phyloP scores from a whole-genome alignment of 306 rosid genomes.

The Alnus rubra region DNA sequence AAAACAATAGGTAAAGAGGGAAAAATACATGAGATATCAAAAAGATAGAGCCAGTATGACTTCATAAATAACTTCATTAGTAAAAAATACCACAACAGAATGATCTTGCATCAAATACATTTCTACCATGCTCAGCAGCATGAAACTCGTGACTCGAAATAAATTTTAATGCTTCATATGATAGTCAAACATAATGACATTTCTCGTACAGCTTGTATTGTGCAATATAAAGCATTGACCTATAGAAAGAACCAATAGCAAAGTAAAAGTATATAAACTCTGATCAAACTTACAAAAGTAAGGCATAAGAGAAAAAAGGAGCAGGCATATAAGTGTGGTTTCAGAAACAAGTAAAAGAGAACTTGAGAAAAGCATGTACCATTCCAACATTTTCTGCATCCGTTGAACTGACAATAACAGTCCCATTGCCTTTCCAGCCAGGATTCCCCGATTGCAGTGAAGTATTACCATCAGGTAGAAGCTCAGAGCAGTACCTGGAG shows the following conservation, averaged over 20 bases:
- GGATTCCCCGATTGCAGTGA: slow-evolving; percentile 53
- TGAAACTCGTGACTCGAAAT: neutral
- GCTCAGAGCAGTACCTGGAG: slow-evolving; percentile 80
- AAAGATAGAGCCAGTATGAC: neutral
- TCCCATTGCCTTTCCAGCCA: slow-evolving; percentile 57
- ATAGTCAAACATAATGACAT: neutral
- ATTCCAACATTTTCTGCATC: slow-evolving; percentile 78
- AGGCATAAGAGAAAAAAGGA: neutral
- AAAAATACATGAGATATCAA: slow-evolving; percentile 7
- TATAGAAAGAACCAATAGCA: neutral
- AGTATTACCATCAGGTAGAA: slow-evolving; percentile 61
- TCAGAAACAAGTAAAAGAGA: slow-evolving; percentile 21
- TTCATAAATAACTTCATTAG: slow-evolving; percentile 9
- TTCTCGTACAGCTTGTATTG: neutral
- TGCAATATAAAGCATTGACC: neutral
- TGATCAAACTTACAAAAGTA: neutral
- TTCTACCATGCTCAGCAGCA: neutral
- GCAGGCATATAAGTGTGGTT: neutral
- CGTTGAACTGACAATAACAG: slow-evolving; percentile 52
- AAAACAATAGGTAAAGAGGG: slow-evolving; percentile 19
- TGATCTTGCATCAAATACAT: neutral
- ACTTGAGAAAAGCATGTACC: slow-evolving; percentile 48
- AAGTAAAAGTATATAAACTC: neutral
- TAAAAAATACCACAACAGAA: slow-evolving; percentile 16
- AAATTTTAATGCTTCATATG: neutral